These are phyloP conservation scores for Pseudonitzschia pungens DNA, from an alignment of 108 stramenopile genomes.

Conservation along the genomic window DNA sequence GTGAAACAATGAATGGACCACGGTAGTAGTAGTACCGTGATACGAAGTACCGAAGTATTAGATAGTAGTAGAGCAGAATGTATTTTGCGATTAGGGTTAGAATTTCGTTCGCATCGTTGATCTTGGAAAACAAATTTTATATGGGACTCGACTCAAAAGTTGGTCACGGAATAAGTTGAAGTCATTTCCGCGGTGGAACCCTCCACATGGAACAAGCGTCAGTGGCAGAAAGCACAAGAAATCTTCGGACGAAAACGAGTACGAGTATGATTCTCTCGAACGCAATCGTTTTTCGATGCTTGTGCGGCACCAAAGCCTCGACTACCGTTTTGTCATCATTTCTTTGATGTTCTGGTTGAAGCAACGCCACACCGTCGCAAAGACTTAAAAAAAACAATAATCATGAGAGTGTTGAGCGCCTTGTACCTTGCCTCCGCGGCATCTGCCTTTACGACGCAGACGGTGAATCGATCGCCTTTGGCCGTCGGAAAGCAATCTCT, in stretches of 20 bases:
- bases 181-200: not conserved
- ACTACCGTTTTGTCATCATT: not conserved
- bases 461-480: not conserved
- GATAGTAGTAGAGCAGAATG: too few relatives aligned
- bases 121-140: not conserved
- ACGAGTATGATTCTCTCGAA: not conserved
- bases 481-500: not conserved
- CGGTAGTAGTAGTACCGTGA: too few relatives aligned
- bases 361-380: not conserved
- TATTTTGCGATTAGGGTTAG: too few relatives aligned
- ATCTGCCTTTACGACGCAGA: constrained; percentile 11
- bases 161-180: not conserved
- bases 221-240: not conserved
- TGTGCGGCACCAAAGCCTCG: not conserved
- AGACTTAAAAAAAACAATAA: not conserved
- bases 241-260: not conserved
- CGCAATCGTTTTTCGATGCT: not conserved
- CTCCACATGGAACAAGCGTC: not conserved
- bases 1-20: too few relatives aligned
- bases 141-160: not conserved
- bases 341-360: not conserved
- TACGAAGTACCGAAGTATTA: too few relatives aligned
- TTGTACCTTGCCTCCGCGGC: constrained; percentile 17
- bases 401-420: constrained; percentile 7
- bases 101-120: too few relatives aligned